Evolutionary conservation across 1,139 yeast genomes (phyloP).

Genomic region (Pichia sp.): DNA sequence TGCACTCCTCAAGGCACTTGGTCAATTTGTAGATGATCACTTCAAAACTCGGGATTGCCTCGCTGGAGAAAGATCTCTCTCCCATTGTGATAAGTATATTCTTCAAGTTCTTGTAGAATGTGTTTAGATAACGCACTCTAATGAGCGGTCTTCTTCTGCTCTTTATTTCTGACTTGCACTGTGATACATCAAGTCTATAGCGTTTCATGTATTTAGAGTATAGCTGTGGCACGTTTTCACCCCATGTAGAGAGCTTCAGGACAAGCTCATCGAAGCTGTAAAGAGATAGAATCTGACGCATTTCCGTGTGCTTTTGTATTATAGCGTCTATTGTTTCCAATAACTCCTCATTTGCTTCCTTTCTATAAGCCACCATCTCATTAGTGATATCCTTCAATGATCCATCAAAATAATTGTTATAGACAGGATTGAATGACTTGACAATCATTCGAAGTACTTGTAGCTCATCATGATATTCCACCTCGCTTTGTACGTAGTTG

Average conservation of each 20-base stretch:
- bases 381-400: conserved; percentile 20
- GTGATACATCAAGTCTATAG: conserved; percentile 29
- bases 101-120: conserved; percentile 21
- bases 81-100: conserved; percentile 24
- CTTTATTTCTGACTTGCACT: conserved; percentile 29
- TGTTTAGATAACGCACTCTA: conserved; percentile 30
- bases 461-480: conserved; percentile 16
- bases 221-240: conserved; percentile 9
- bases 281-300: conserved; percentile 9
- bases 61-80: conserved; percentile 15
- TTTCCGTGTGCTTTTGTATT: conserved; percentile 14
- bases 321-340: conserved; percentile 12
- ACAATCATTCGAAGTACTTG: conserved; percentile 15
- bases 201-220: conserved; percentile 26
- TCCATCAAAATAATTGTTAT: conserved; percentile 23
- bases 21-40: conserved; percentile 16
- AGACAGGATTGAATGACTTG: conserved; percentile 22
- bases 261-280: conserved; percentile 12
- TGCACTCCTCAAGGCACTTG: conserved; percentile 14
- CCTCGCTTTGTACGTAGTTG: conserved; percentile 14
- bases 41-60: conserved; percentile 21
- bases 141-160: conserved; percentile 35
- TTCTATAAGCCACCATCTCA: conserved; percentile 17
- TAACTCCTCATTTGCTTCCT: conserved; percentile 14
- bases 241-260: conserved; percentile 21